Evolutionary conservation across 805 yeast species (phyloP), one percentile per base, ranked within the genome.

Genomic region (Candida peoriensis): DNA sequence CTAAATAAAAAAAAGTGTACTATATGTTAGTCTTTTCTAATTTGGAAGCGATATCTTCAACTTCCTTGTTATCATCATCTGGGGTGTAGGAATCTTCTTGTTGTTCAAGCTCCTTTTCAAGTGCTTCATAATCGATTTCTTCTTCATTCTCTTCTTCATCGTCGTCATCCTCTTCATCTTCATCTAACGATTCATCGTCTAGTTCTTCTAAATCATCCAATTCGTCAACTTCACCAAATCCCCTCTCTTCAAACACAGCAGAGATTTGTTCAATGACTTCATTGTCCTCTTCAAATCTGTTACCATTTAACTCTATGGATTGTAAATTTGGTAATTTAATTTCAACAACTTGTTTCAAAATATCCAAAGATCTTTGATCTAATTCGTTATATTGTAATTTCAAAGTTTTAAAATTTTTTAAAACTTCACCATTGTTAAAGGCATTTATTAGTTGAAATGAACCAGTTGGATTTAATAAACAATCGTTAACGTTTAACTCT

Each of bases 181-280:
- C 67, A 20, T 65, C 73, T 32, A 76, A 86, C 30, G 73, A 81
- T 30, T 74, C 85, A 32, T 71, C 68, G 32, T 70, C 81, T 19
- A 68, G 68, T 58, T 87, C 96, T 65, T 90, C 98, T 63, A 93
- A 74, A 49, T 93, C 98, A 50, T 90, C 97, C 32, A 93, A 70
- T 55, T 93, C 98, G 51, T 90, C 96, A 22, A 93, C 65, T 57
- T 82, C 90, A 42, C 95, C 96, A 38, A 65, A 60, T 0, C 89
- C 93, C 52, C 87, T 76, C 25, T 68, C 72, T 37, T 74, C 84
- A 47, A 90, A 87, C 13, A 78, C 58, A 15, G 66, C 74, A 31
- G 59, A 68, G 44, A 90, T 74, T 34, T 64, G 60, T 36, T 76
- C 83, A 37, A 93, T 59, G 15, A 71, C 65, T 39, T 77, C 82